Base-by-base conservation (phyloP, 2,329 filamentous ascomycete genomes). In the Diaporthe aspalathi region DNA sequence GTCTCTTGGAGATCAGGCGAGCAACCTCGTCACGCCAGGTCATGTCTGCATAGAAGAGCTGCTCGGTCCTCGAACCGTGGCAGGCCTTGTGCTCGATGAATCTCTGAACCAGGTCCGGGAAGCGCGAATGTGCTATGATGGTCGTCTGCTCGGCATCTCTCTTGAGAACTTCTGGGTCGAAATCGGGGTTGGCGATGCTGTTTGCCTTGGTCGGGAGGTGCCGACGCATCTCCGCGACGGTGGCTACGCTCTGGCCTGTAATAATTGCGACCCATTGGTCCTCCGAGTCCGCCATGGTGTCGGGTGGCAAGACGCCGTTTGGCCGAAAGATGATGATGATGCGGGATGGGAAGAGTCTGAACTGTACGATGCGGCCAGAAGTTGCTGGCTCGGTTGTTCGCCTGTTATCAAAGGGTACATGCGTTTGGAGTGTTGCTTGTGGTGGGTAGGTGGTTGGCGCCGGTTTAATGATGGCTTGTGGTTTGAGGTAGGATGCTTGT, bases 1-100 rank as follows among this genome's bases (percentile, higher is more conserved):
- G 68, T 9, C 68, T 47, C 63, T 70, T 70, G 20, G 40, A 52
- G 49, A 70, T 32, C 17, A 70, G 50, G 20, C 68, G 68, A 5
- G 62, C 32, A 20, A 70, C 32, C 50, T 50, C 17, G 12, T 49
- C 35, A 22, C 27, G 49, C 40, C 50, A 57, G 40, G 50, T 27
- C 40, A 27, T 17, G 5, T 29, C 24, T 24, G 6, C n/a, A 54
- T 70, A 70, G 60, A 70, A 32, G 12, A 20, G 8, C 29, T 43
- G 47, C 29, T 70, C 68, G 14, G 22, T 7, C 9, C 12, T 2
- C 6, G 49, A 49, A 16, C 68, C 68, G 32, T 67, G 20, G 7
- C 27, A 16, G 6, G 52, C 16, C 12, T 70, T 70, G 40, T 70
- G 68, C 24, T 45, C 22, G 11, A 70, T 17, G 8, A 70, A 70